Evolutionary conservation across 108 stramenopile genomes (phyloP).

Genomic region (Discostella stelligeroides): DNA sequence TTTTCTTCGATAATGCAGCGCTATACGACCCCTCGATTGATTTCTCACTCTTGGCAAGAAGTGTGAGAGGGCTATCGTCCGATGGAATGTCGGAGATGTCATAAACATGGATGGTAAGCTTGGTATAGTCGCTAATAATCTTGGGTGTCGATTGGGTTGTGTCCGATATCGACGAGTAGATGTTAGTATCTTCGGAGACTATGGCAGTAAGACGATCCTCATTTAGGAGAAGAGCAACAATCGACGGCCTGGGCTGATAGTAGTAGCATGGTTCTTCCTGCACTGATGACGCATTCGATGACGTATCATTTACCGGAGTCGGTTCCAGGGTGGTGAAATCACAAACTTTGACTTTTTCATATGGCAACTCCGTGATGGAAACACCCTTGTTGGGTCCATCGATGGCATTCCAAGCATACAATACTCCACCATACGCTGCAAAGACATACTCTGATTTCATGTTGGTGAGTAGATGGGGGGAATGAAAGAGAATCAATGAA

Average conservation of each 20-base stretch:
- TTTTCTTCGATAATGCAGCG: constrained; percentile 32
- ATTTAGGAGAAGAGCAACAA: constrained; percentile 41
- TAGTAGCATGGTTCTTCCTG: constrained; percentile 26
- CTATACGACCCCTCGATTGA: constrained; percentile 35
- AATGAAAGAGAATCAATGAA: background rate
- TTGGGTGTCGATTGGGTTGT: background rate
- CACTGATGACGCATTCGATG: background rate
- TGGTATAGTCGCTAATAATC: constrained; percentile 29
- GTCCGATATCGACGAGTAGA: constrained; percentile 12
- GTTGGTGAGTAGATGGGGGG: too few species aligned
- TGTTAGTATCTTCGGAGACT: constrained; percentile 34
- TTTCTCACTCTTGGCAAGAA: constrained; percentile 35
- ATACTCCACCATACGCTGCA: constrained; percentile 35
- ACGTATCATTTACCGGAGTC: too few species aligned
- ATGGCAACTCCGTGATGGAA: constrained; percentile 46
- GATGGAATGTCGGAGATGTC: constrained; percentile 38
- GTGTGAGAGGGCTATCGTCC: constrained; percentile 44
- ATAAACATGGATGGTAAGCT: constrained; percentile 34
- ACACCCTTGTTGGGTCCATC: constrained; percentile 31
- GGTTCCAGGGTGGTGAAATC: constrained; percentile 6
- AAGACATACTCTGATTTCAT: constrained; percentile 24
- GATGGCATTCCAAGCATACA: constrained; percentile 38
- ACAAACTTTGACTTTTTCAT: constrained; percentile 26
- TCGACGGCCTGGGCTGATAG: constrained; percentile 40
- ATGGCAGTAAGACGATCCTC: constrained; percentile 46